These are phyloP conservation scores for Oenanthe sinensis DNA, from an alignment of 129 eudicot genomes.

Conservation along the genomic window DNA sequence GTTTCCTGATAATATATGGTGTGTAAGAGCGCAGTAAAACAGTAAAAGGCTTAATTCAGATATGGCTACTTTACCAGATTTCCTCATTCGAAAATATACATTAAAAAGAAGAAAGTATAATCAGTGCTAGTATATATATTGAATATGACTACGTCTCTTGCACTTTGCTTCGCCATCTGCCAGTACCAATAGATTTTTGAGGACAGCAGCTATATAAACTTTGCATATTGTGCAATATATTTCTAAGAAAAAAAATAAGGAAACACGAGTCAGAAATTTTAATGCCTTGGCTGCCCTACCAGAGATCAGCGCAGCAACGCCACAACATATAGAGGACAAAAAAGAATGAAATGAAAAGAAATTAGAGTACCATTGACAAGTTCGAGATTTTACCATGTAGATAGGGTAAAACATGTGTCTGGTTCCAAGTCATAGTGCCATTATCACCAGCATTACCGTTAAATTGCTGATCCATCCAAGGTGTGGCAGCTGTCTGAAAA, in stretches of 20 bases:
- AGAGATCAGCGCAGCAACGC: background rate
- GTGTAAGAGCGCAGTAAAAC: background rate
- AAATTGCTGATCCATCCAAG: slow-evolving; percentile 54
- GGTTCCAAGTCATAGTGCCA: slow-evolving; percentile 49
- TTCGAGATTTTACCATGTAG: slow-evolving; percentile 41
- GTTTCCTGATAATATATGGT: slow-evolving; percentile 32
- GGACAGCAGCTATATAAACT: background rate
- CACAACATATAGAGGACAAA: background rate
- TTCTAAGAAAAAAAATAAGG: background rate
- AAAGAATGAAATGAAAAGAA: background rate
- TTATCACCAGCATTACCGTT: slow-evolving; percentile 32
- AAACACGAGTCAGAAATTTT: background rate
- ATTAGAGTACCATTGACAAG: background rate
- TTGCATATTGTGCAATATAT: background rate
- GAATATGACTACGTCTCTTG: slow-evolving; percentile 8
- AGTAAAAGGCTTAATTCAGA: background rate
- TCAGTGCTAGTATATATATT: background rate
- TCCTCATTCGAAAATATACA: background rate
- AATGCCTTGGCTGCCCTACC: background rate
- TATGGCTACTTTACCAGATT: background rate
- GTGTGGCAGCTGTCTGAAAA: slow-evolving; percentile 31
- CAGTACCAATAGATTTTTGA: background rate
- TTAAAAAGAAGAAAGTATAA: background rate
- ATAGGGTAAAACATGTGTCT: slow-evolving; percentile 44
- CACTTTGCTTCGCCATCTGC: background rate